Evolutionary conservation across 768 basidiomycete species (phyloP).

Genomic region (Lentinula boryana): DNA sequence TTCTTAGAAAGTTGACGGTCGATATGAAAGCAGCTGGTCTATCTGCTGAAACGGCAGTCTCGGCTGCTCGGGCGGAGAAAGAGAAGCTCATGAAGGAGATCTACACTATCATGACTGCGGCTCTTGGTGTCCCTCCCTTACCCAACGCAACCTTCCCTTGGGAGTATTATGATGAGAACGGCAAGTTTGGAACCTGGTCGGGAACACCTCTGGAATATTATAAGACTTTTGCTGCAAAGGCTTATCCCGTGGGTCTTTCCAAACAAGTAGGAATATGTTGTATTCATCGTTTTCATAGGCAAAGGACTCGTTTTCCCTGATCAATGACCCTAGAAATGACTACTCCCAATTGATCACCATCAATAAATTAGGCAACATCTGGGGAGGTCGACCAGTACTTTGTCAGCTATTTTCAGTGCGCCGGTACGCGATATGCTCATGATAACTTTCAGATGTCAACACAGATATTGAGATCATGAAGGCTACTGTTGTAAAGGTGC

Average conservation of each 20-base stretch:
- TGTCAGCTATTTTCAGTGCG: slow-evolving; percentile 42
- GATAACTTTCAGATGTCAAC: slow-evolving; percentile 59
- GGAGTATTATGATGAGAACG: slow-evolving; percentile 85
- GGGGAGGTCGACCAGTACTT: slow-evolving; percentile 77
- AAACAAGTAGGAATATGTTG: background rate
- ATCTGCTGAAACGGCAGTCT: slow-evolving; percentile 39
- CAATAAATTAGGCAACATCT: slow-evolving; percentile 88
- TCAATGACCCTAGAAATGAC: slow-evolving; percentile 89
- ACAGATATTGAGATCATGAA: slow-evolving; percentile 81
- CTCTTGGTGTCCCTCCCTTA: slow-evolving; percentile 80
- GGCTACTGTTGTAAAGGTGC: slow-evolving; percentile 66
- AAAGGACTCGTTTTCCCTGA: slow-evolving; percentile 80
- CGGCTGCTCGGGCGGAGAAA: slow-evolving; percentile 73
- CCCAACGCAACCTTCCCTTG: slow-evolving; percentile 70
- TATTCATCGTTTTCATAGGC: slow-evolving; percentile 33
- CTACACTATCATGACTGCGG: slow-evolving; percentile 78
- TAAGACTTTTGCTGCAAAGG: slow-evolving; percentile 52
- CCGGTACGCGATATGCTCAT: background rate
- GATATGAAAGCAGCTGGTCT: slow-evolving; percentile 45
- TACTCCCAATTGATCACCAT: slow-evolving; percentile 86
- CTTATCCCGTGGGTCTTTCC: slow-evolving; percentile 40
- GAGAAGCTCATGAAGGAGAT: slow-evolving; percentile 80
- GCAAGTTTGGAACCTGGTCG: slow-evolving; percentile 68
- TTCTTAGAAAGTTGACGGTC: slow-evolving; percentile 59
- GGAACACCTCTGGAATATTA: slow-evolving; percentile 83